These are phyloP conservation scores for Rosa chinensis DNA, from an alignment of 306 rosid genomes.

Conservation along the genomic window DNA sequence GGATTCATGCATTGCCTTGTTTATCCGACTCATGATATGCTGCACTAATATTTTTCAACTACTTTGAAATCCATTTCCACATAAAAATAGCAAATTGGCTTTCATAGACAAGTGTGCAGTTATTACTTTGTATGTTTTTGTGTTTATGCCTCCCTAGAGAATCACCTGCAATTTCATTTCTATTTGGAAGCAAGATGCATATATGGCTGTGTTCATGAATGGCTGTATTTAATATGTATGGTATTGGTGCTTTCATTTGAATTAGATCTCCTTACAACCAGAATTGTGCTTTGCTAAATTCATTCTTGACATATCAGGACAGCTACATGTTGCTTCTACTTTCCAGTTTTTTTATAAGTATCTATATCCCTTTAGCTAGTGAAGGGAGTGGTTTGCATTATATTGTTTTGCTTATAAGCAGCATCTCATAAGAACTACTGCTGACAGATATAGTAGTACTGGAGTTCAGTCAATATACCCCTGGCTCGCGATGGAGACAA, in stretches of 20 bases:
- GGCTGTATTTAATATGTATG: neutral
- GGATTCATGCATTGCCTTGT: neutral
- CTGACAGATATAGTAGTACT: conserved; percentile 59
- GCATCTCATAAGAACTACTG: conserved; percentile 28
- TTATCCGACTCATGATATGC: neutral
- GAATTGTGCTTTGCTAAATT: neutral
- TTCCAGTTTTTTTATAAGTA: neutral
- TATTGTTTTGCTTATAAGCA: neutral
- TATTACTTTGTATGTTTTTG: neutral
- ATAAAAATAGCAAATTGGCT: neutral
- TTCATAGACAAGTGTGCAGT: neutral
- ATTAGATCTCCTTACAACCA: neutral
- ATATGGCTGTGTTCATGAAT: neutral
- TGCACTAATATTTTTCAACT: neutral
- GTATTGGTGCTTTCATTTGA: neutral
- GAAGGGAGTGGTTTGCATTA: neutral
- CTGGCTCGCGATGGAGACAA: conserved; percentile 79
- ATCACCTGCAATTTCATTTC: neutral
- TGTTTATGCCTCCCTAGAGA: neutral
- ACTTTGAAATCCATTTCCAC: neutral
- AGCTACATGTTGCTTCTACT: neutral
- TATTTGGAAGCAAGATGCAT: neutral
- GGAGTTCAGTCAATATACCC: conserved; percentile 82
- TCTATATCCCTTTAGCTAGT: neutral
- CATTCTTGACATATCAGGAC: neutral